Percentiles rank a stretch among this genome's conserved stretches.
phyloP scores from a whole-genome alignment of 179 eudicot species.

The Sideroxylon spinosum region DNA sequence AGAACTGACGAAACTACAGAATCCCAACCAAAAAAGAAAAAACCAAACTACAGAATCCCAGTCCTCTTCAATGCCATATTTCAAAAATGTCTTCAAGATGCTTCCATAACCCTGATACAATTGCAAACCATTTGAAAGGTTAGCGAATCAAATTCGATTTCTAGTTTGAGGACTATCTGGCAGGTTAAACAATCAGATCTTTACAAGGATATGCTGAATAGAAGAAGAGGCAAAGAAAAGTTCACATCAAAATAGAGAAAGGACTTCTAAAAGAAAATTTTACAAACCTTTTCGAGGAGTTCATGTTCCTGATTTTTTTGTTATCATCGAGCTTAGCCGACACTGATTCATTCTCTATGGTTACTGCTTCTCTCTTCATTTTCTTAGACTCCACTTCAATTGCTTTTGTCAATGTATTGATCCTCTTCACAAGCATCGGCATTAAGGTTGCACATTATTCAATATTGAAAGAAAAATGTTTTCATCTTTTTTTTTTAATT shows the following conservation, averaged over 20 bases:
- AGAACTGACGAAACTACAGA: constrained; percentile 12
- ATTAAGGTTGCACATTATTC: constrained; percentile 8
- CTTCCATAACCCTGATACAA: constrained; percentile 20
- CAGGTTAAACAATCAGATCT: not conserved
- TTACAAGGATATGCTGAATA: not conserved
- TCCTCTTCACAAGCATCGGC: constrained; percentile 64
- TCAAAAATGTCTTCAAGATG: constrained; percentile 20
- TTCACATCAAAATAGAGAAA: not conserved
- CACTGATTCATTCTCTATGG: constrained; percentile 38
- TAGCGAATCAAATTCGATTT: not conserved
- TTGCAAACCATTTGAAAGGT: constrained; percentile 4
- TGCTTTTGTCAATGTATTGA: constrained; percentile 65
- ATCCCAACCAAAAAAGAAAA: not conserved
- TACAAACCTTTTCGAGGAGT: constrained; percentile 53
- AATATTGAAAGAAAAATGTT: not conserved
- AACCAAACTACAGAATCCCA: not conserved
- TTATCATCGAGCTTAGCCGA: constrained; percentile 41
- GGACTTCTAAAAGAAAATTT: not conserved
- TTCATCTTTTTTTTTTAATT: no score
- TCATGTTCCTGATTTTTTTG: constrained; percentile 33
- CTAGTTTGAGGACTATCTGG: not conserved
- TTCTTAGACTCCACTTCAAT: constrained; percentile 68
- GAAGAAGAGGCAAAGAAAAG: not conserved
- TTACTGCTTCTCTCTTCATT: constrained; percentile 50
- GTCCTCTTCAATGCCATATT: not conserved